Base-by-base conservation (phyloP, 2,329 filamentous ascomycete genomes). In the Ophiocordyceps australis region DNA sequence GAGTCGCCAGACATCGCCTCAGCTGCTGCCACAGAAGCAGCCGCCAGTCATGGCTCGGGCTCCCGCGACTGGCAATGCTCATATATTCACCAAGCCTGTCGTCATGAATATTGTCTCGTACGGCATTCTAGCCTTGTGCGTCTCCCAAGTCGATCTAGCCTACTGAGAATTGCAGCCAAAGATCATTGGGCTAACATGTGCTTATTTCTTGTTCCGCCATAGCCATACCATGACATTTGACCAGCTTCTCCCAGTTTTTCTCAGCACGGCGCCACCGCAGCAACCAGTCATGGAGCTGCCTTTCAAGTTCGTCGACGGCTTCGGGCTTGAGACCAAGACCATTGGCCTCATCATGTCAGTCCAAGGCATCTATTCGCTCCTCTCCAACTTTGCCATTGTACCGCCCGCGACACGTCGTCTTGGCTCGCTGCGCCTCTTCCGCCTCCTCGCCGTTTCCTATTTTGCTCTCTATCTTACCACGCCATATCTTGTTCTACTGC, bases 151-250 rank as follows among this genome's bases (percentile, higher is more conserved):
- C 16, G 15, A 11, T 14, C 7, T 13, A 14, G 14, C 5, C 7
- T 20, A 11, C 18, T 20, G 21, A 20, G 5, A 21, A n/a, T n/a
- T n/a, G n/a, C n/a, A n/a, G n/a, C n/a, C n/a, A n/a, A n/a, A n/a
- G n/a, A n/a, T n/a, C n/a, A n/a, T n/a, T n/a, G n/a, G n/a, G n/a
- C n/a, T n/a, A 8, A 7, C 5, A 6, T 15, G 7, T 5, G n/a
- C 16, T 11, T 8, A 11, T 14, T 2, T 9, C 19, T 43, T 33
- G 45, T 24, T 29, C 22, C 10, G 7, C 9, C 17, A 16, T 41
- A 93, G 85, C 55, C 86, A 95, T 54, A 94, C 86, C 9, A 94
- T 98, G 52, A 91, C 85, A 0, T 89, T 92, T 39, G 89, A 98
- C 50, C 80, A 93, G 43, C 65, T 95, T 25, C 74, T 95, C 38